Evolutionary conservation across 1,284 basidiomycete species (phyloP).

Genomic region (Crocinoboletus sp.): DNA sequence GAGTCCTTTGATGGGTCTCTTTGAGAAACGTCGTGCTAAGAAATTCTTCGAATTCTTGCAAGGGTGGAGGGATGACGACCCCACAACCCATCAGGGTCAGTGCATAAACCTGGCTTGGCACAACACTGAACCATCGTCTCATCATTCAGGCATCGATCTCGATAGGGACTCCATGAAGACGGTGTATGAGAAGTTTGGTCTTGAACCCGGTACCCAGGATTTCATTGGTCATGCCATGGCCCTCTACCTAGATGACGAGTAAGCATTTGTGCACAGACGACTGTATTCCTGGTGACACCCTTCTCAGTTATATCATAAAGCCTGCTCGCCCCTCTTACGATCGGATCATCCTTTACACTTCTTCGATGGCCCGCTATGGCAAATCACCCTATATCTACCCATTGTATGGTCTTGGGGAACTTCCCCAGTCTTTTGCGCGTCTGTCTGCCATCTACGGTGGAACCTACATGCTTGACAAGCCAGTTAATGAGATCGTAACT

Average conservation of each 20-base stretch:
- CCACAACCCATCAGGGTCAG: slow-evolving; percentile 91
- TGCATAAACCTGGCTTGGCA: slow-evolving; percentile 3
- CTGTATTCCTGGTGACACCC: slow-evolving; percentile 2
- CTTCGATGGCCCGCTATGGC: slow-evolving; percentile 98
- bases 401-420: slow-evolving; percentile 97
- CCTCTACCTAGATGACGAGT: slow-evolving; percentile 97
- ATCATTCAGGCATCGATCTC: slow-evolving; percentile 72
- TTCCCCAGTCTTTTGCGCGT: slow-evolving; percentile 98
- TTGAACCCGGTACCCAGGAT: slow-evolving; percentile 97
- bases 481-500: slow-evolving; percentile 88
- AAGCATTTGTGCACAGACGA: slow-evolving; percentile 31
- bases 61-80: slow-evolving; percentile 92
- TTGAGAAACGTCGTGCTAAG: slow-evolving; percentile 97
- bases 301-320: slow-evolving; percentile 83
- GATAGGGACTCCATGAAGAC: slow-evolving; percentile 88
- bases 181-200: slow-evolving; percentile 95
- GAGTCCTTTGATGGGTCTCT: slow-evolving; percentile 95
- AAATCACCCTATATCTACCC: slow-evolving; percentile 99
- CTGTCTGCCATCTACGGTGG: slow-evolving; percentile 98
- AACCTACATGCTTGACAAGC: slow-evolving; percentile 99
- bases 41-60: slow-evolving; percentile 99
- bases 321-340: slow-evolving; percentile 90
- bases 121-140: slow-evolving; percentile 4
- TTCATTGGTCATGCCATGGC: slow-evolving; percentile 99
- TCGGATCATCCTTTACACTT: slow-evolving; percentile 96